phyloP scores from a whole-genome alignment of 345 rosid genomes.

The Brassica rapa region DNA sequence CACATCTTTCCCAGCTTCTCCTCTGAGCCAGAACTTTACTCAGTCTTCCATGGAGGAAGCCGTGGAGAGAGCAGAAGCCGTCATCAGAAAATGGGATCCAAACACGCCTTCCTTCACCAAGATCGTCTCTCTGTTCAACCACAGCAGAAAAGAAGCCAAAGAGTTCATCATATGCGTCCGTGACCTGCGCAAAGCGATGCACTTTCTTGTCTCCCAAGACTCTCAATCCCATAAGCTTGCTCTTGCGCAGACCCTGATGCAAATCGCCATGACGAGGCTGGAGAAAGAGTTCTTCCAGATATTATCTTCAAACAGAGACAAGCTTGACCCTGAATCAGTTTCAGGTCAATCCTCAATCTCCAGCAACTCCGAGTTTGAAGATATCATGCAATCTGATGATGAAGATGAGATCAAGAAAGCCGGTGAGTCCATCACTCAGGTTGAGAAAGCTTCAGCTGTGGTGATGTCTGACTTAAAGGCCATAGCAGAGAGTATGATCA shows the following conservation, averaged over 20 bases:
- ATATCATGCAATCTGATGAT: slow-evolving; percentile 17
- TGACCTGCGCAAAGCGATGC: slow-evolving; percentile 60
- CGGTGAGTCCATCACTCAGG: slow-evolving; percentile 45
- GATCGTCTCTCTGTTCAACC: slow-evolving; percentile 48
- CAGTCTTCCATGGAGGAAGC: slow-evolving; percentile 49
- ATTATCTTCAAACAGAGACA: slow-evolving; percentile 44
- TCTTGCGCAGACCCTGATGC: slow-evolving; percentile 62
- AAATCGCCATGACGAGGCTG: slow-evolving; percentile 67
- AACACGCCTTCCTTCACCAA: slow-evolving; percentile 45
- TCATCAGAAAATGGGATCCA: slow-evolving; percentile 66
- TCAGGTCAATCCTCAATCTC: slow-evolving; percentile 56
- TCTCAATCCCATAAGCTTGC: slow-evolving; percentile 53
- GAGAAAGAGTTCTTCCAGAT: slow-evolving; percentile 58
- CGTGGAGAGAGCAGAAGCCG: slow-evolving; percentile 48
- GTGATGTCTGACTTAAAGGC: slow-evolving; percentile 65
- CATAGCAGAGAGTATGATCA: slow-evolving; percentile 77
- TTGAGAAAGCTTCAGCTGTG: slow-evolving; percentile 42
- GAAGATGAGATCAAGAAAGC: slow-evolving; percentile 41
- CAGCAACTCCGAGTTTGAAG: slow-evolving; percentile 39
- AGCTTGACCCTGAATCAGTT: slow-evolving; percentile 56
- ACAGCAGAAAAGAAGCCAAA: slow-evolving; percentile 52
- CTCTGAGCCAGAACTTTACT: slow-evolving; percentile 39
- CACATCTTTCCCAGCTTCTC: slow-evolving; percentile 39
- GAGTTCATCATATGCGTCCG: slow-evolving; percentile 49
- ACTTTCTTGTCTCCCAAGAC: slow-evolving; percentile 46